These are phyloP conservation scores for Anisodus acutangulus DNA, from an alignment of 257 asterid species.

Conservation along the genomic window DNA sequence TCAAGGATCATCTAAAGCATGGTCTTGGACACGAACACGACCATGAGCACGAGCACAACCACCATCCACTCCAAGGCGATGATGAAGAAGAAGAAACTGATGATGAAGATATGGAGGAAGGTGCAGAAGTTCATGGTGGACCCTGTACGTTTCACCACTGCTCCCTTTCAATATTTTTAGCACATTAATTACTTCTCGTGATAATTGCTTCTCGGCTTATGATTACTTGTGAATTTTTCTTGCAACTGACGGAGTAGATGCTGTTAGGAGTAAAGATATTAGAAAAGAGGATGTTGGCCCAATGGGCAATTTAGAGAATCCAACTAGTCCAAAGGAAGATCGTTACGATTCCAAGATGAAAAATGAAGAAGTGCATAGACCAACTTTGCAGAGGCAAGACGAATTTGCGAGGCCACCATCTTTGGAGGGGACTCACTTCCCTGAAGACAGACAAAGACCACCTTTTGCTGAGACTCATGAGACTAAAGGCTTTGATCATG, in stretches of 20 bases:
- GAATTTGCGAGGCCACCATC: constrained; percentile 24
- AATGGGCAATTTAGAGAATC: constrained; percentile 43
- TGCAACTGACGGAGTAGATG: constrained; percentile 38
- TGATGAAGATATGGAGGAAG: constrained; percentile 48
- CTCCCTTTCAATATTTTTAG: neutral
- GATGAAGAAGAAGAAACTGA: constrained; percentile 40
- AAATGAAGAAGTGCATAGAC: constrained; percentile 28
- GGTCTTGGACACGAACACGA: constrained; percentile 53
- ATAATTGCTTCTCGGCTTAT: neutral
- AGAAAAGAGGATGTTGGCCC: constrained; percentile 37
- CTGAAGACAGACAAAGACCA: constrained; percentile 19
- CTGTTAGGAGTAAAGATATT: constrained; percentile 42
- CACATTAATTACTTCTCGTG: neutral
- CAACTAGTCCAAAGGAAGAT: constrained; percentile 42
- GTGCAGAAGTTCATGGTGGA: constrained; percentile 59
- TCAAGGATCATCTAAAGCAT: constrained; percentile 57
- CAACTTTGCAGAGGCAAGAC: constrained; percentile 26
- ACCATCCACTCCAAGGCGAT: constrained; percentile 22
- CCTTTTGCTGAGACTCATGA: constrained; percentile 16
- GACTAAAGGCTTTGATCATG: neutral
- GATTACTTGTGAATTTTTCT: neutral
- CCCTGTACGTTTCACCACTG: constrained; percentile 44
- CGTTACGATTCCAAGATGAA: constrained; percentile 24
- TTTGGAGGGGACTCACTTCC: constrained; percentile 31
- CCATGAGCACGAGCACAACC: neutral